A percentile compares a stretch with the other conserved stretches of the same genome.
Conservation (phyloP, 441 rosid species). For the Erodium trifolium region DNA sequence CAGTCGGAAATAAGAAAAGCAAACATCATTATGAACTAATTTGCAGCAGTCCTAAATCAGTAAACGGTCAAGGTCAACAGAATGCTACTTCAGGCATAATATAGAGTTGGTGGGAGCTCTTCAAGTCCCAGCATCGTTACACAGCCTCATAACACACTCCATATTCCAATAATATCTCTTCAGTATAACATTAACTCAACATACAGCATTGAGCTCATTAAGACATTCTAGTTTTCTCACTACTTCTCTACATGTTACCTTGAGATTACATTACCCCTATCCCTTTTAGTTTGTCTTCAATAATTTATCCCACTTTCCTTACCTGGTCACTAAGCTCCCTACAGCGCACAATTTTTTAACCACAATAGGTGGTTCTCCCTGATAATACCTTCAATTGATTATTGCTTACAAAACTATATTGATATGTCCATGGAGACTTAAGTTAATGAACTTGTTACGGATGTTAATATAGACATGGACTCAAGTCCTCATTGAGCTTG, state of each 20-base stretch:
- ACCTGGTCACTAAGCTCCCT: not conserved
- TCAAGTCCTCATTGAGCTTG: not conserved
- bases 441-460: not conserved
- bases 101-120: not conserved
- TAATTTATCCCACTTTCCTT: not conserved
- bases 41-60: no score
- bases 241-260: not conserved
- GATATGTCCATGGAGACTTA: not conserved
- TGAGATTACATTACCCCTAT: not conserved
- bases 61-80: no score
- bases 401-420: not conserved
- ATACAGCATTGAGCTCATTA: not conserved
- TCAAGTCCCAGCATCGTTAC: not conserved
- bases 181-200: not conserved
- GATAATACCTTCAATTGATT: not conserved
- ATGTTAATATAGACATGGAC: not conserved
- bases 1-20: not conserved
- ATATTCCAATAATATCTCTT: not conserved
- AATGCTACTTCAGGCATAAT: not conserved
- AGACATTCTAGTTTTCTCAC: slow-evolving; percentile 3
- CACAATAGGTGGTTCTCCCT: not conserved
- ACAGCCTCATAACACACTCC: not conserved
- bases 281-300: not conserved
- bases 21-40: no score
- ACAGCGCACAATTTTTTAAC: not conserved